Conservation (phyloP, 2,329 filamentous ascomycete species). For the Leptosphaerulina australis region DNA sequence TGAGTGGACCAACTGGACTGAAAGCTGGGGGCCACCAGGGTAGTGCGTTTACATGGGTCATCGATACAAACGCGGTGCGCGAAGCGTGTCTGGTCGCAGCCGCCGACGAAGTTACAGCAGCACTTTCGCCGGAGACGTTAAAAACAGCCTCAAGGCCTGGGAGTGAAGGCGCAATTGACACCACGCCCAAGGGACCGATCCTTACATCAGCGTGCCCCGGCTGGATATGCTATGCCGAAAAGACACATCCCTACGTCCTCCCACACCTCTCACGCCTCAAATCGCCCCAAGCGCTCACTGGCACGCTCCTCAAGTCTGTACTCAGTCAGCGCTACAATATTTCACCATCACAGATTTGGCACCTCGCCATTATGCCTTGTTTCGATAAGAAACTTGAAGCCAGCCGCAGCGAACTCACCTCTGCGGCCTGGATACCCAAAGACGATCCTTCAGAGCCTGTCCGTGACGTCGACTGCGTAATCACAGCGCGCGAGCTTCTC, state of each 20-base stretch:
- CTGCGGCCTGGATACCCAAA: conserved; percentile 67
- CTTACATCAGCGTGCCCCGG: conserved; percentile 92
- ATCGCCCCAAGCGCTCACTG: conserved; percentile 89
- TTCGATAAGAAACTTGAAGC: conserved; percentile 99
- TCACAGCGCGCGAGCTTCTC: conserved; percentile 92
- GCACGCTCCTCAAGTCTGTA: conserved; percentile 86
- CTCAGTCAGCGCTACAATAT: conserved; percentile 75
- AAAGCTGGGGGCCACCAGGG: conserved; percentile 71
- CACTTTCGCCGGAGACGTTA: conserved; percentile 38
- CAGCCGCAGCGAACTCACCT: conserved; percentile 88
- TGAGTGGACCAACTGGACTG: conserved; percentile 73
- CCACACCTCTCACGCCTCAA: conserved; percentile 91
- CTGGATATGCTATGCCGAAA: conserved; percentile 99
- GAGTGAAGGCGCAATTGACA: conserved; percentile 49
- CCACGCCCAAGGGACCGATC: conserved; percentile 65
- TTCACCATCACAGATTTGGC: conserved; percentile 83
- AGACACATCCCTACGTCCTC: conserved; percentile 92
- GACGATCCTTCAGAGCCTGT: conserved; percentile 51
- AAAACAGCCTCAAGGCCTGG: conserved; percentile 33
- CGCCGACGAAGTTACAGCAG: conserved; percentile 54
- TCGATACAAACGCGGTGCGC: conserved; percentile 85
- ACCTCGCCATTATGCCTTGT: conserved; percentile 95
- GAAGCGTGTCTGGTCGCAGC: conserved; percentile 77
- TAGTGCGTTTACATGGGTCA: conserved; percentile 84
- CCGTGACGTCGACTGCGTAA: conserved; percentile 95